Evolutionary conservation across 345 rosid species (phyloP).

Genomic region (Firmiana major): DNA sequence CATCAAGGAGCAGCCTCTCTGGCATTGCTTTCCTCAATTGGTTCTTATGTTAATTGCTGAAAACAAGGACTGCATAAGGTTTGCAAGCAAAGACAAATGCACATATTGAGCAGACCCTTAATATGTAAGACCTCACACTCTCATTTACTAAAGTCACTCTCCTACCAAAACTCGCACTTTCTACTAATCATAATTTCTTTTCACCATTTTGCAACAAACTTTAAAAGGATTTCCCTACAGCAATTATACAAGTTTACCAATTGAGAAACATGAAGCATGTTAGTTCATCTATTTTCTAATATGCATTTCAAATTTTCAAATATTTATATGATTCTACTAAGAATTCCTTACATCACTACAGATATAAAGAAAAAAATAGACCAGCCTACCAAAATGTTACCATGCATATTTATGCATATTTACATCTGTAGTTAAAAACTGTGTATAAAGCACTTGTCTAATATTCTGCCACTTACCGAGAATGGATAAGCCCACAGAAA

Average conservation of each 20-base stretch:
- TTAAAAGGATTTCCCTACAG: neutral
- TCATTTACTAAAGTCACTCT: neutral
- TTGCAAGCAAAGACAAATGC: neutral
- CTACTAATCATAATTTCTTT: neutral
- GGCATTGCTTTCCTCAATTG: neutral
- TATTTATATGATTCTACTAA: neutral
- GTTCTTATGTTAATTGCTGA: neutral
- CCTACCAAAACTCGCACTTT: neutral
- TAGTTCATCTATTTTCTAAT: neutral
- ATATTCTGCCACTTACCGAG: slow-evolving; percentile 49
- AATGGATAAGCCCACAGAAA: slow-evolving; percentile 83
- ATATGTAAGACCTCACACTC: neutral
- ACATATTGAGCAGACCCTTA: neutral
- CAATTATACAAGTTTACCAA: neutral
- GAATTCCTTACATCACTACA: neutral
- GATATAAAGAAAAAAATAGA: neutral
- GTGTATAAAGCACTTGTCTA: neutral
- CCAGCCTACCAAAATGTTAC: neutral
- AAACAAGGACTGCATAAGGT: neutral
- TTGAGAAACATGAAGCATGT: neutral
- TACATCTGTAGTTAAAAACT: neutral
- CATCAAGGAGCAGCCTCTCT: neutral
- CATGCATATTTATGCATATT: neutral
- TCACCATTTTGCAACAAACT: neutral
- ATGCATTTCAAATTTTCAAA: neutral